Evolutionary conservation across 805 yeast species (phyloP).

Genomic region (Metschnikowia arizonensis): DNA sequence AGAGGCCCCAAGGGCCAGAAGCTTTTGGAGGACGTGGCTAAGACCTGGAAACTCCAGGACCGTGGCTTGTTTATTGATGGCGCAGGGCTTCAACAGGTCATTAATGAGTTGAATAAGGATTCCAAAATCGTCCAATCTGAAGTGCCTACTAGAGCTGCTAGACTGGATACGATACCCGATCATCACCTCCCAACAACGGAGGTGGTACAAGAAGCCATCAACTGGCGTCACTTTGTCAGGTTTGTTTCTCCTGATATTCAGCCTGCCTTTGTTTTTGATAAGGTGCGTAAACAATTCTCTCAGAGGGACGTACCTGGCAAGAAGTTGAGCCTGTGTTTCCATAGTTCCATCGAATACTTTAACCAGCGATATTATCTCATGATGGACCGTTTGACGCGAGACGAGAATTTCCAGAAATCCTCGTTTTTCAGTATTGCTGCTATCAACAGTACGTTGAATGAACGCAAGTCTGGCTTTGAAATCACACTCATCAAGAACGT

Average conservation of each 20-base stretch:
- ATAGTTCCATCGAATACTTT: constrained; percentile 38
- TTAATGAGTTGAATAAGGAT: constrained; percentile 47
- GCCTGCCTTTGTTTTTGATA: constrained; percentile 62
- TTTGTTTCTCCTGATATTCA: constrained; percentile 61
- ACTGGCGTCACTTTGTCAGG: constrained; percentile 73
- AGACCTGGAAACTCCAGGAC: constrained; percentile 84
- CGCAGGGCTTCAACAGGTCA: constrained; percentile 56
- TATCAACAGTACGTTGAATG: constrained; percentile 25
- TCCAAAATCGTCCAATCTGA: neutral
- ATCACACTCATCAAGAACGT: constrained; percentile 78
- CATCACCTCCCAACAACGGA: constrained; percentile 7
- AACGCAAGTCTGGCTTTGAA: constrained; percentile 17
- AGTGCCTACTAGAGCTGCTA: constrained; percentile 11
- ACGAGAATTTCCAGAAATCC: constrained; percentile 64
- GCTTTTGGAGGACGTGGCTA: constrained; percentile 73
- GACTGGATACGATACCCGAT: constrained; percentile 22
- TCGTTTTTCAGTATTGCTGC: constrained; percentile 42
- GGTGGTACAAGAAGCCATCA: constrained; percentile 30
- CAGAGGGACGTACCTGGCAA: constrained; percentile 14
- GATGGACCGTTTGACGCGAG: constrained; percentile 68
- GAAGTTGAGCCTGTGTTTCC: constrained; percentile 13
- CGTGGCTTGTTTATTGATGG: constrained; percentile 84
- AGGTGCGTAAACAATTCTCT: constrained; percentile 54
- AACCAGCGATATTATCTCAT: constrained; percentile 56
- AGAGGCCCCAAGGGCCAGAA: constrained; percentile 57